These are phyloP conservation scores for Polyporus tsugae DNA, from an alignment of 1,284 basidiomycete species.

Conservation along the genomic window DNA sequence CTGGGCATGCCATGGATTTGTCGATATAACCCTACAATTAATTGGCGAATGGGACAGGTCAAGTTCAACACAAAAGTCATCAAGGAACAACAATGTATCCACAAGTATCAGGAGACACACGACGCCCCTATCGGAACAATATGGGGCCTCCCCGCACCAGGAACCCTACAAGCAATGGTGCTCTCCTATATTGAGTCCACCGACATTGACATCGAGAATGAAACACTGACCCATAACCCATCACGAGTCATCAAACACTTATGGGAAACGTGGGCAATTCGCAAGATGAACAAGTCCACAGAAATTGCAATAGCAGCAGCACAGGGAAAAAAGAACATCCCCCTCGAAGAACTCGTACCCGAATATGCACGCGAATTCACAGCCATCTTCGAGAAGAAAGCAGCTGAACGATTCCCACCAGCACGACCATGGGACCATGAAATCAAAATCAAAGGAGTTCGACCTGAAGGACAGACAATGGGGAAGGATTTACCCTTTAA, in stretches of 20 bases:
- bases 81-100: too few relatives aligned
- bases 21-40: too few relatives aligned
- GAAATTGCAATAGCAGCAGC: slow-evolving; percentile 7
- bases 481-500: not conserved
- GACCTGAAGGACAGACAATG: too few relatives aligned
- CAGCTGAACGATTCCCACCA: slow-evolving; percentile 2
- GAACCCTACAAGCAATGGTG: too few relatives aligned
- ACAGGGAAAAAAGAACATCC: not conserved
- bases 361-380: not conserved
- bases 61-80: too few relatives aligned
- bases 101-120: too few relatives aligned
- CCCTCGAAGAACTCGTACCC: slow-evolving; percentile 5
- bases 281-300: not conserved
- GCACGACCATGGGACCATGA: slow-evolving; percentile 9
- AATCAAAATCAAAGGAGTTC: not conserved
- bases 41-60: too few relatives aligned
- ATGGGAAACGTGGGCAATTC: too few relatives aligned
- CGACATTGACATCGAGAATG: not conserved
- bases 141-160: too few relatives aligned
- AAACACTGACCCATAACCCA: not conserved
- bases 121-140: too few relatives aligned
- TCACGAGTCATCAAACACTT: too few relatives aligned
- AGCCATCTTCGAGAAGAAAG: slow-evolving; percentile 15
- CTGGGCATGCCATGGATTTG: not conserved
- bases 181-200: too few relatives aligned